These are phyloP conservation scores for Mycena belliarum DNA, from an alignment of 768 basidiomycete species.

Conservation along the genomic window DNA sequence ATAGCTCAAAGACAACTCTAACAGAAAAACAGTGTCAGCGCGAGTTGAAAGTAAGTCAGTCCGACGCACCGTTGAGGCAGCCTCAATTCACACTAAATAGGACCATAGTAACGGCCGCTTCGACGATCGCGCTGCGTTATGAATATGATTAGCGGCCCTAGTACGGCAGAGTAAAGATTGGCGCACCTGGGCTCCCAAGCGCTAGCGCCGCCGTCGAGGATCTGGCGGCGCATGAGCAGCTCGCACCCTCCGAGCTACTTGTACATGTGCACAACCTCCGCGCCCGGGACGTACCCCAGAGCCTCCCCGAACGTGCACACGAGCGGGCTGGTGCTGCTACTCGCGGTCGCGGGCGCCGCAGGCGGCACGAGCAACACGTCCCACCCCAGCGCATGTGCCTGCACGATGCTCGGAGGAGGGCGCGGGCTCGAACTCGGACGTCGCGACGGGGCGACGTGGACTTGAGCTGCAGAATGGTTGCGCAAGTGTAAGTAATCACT, in stretches of 20 bases:
- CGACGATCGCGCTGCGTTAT: constrained; percentile 48
- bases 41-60: too few relatives aligned
- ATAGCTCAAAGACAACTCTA: too few relatives aligned
- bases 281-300: constrained; percentile 49
- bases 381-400: constrained; percentile 65
- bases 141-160: not conserved
- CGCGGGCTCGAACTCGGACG: too few relatives aligned
- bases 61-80: too few relatives aligned
- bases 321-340: constrained; percentile 63
- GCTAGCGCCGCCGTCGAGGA: constrained; percentile 59
- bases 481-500: too few relatives aligned
- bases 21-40: too few relatives aligned
- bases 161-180: not conserved
- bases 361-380: constrained; percentile 67
- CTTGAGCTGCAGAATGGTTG: too few relatives aligned
- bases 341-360: constrained; percentile 53
- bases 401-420: constrained; percentile 53
- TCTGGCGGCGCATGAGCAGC: constrained; percentile 60
- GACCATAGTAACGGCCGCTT: too few relatives aligned
- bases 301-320: constrained; percentile 55
- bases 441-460: too few relatives aligned
- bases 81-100: too few relatives aligned
- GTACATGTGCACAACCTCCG: constrained; percentile 63
- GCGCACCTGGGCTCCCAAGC: constrained; percentile 62
- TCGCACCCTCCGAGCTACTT: constrained; percentile 70